phyloP scores from a whole-genome alignment of 768 basidiomycete species.

The Nevesoporus exiguus region DNA sequence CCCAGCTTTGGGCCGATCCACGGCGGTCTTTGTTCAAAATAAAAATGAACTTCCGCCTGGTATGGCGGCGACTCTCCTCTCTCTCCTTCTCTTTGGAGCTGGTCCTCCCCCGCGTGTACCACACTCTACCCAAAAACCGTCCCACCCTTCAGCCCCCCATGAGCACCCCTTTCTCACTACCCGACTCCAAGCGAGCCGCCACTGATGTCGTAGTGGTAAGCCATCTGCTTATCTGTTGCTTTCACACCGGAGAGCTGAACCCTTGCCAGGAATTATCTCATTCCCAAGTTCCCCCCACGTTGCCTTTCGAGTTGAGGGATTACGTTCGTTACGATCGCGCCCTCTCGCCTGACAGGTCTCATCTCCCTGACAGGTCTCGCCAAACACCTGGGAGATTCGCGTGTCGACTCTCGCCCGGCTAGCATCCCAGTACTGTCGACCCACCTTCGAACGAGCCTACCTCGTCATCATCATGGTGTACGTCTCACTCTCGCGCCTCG shows the following conservation, averaged over 20 bases:
- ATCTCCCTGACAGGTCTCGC: conserved; percentile 33
- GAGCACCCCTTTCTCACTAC: conserved; percentile 8
- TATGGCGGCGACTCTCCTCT: background rate
- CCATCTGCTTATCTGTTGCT: background rate
- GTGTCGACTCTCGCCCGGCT: conserved; percentile 36
- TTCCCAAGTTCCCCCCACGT: conserved; percentile 26
- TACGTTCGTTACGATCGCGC: conserved; percentile 29
- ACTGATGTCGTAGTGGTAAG: conserved; percentile 28
- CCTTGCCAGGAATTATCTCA: conserved; percentile 33
- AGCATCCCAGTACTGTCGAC: conserved; percentile 41
- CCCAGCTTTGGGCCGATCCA: background rate
- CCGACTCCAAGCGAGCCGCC: conserved; percentile 13
- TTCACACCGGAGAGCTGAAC: background rate
- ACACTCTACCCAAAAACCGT: background rate
- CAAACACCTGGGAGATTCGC: conserved; percentile 43
- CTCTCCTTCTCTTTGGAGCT: conserved; percentile 14
- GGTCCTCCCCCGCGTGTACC: conserved; percentile 9
- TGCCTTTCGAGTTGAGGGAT: conserved; percentile 38
- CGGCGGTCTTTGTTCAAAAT: background rate
- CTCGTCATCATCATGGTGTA: conserved; percentile 39
- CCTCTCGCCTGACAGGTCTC: background rate
- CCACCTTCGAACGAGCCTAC: conserved; percentile 44
- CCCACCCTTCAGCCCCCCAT: background rate
- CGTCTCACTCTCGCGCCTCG: conserved; percentile 5
- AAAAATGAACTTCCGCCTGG: background rate